Evolutionary conservation across 202 grass and related monocot genomes (phyloP).

Genomic region (Eragrostis tef): DNA sequence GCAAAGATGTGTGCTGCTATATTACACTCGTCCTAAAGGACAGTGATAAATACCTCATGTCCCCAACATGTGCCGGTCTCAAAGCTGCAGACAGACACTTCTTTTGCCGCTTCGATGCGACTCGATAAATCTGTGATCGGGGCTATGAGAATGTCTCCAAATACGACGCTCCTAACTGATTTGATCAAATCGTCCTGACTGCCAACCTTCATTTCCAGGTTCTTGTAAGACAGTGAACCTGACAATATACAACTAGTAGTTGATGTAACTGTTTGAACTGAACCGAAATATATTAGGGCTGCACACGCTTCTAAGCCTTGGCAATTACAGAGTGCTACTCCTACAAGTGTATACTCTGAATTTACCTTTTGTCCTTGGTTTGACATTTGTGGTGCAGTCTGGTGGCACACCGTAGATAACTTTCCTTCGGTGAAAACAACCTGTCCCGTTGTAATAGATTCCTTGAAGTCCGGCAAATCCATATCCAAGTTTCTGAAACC

Average conservation of each 20-base stretch:
- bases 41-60: slow-evolving; percentile 40
- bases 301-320: neutral
- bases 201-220: slow-evolving; percentile 38
- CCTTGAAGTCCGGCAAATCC: slow-evolving; percentile 56
- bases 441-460: slow-evolving; percentile 41
- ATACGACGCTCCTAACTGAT: slow-evolving; percentile 33
- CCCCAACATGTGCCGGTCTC: slow-evolving; percentile 63
- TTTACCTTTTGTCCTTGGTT: slow-evolving; percentile 17
- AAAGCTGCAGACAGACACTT: slow-evolving; percentile 51
- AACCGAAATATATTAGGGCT: neutral
- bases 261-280: neutral
- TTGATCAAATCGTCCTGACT: slow-evolving; percentile 45
- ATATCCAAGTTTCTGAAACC: slow-evolving; percentile 21
- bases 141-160: neutral
- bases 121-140: neutral
- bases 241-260: neutral
- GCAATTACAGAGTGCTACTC: neutral
- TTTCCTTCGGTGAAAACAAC: slow-evolving; percentile 65
- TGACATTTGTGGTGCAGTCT: neutral
- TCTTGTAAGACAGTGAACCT: slow-evolving; percentile 47
- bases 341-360: neutral
- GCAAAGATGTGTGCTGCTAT: neutral
- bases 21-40: neutral
- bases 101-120: slow-evolving; percentile 43
- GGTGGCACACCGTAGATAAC: slow-evolving; percentile 45